A percentile compares a stretch with the other conserved stretches of the same genome.
phyloP scores from a whole-genome alignment of 257 asterid species.

The Solanum neorickii region DNA sequence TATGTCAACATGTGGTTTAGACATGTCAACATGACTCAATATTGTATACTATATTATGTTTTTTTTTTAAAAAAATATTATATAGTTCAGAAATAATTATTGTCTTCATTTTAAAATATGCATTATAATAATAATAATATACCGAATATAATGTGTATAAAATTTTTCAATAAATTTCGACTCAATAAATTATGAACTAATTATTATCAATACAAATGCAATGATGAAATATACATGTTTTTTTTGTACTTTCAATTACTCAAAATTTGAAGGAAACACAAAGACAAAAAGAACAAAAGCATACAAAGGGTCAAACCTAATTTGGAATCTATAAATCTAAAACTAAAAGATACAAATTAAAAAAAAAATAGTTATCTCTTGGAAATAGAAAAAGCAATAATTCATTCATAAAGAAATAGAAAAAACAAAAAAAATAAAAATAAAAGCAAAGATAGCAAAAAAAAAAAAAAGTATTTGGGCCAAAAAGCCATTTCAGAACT shows the following conservation, averaged over 20 bases:
- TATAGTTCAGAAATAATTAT: background rate
- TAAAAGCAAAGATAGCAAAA: background rate
- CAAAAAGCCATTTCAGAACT: conserved; percentile 4
- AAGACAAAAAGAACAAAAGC: background rate
- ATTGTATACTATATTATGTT: too few relatives aligned
- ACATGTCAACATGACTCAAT: too few relatives aligned
- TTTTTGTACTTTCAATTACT: background rate
- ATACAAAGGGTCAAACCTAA: background rate
- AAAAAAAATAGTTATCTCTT: background rate
- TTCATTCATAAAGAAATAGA: background rate
- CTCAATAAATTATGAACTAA: background rate
- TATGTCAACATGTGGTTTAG: background rate
- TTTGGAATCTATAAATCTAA: background rate
- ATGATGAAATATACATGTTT: background rate
- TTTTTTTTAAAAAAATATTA: too few relatives aligned
- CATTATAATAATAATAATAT: too few relatives aligned
- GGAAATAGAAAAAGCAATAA: background rate
- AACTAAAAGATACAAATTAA: background rate
- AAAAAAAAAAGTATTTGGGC: background rate
- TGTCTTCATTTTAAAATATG: too few relatives aligned
- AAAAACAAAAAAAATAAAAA: background rate
- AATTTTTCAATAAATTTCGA: too few relatives aligned
- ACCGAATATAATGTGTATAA: too few relatives aligned
- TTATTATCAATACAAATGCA: background rate
- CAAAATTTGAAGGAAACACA: background rate